These are phyloP conservation scores for Quercus wislizeni DNA, from an alignment of 306 rosid genomes.

Conservation along the genomic window DNA sequence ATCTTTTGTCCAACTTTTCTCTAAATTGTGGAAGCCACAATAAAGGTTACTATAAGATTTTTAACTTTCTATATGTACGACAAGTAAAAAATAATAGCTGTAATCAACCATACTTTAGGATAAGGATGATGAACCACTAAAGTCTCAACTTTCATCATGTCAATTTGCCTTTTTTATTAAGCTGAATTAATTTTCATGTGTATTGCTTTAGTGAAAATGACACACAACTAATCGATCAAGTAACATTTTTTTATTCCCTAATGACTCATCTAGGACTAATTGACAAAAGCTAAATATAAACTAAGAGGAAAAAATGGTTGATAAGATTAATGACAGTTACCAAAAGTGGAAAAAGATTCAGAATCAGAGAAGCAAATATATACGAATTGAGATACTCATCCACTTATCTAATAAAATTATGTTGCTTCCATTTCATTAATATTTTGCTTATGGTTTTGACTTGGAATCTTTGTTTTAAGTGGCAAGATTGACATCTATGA, in stretches of 20 bases:
- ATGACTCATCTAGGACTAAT: slow-evolving; percentile 47
- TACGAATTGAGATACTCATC: background rate
- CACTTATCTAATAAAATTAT: background rate
- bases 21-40: slow-evolving; percentile 22
- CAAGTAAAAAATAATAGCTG: slow-evolving; percentile 9
- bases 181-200: slow-evolving; percentile 27
- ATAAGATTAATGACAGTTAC: slow-evolving; percentile 17
- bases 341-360: slow-evolving; percentile 14
- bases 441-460: slow-evolving; percentile 15
- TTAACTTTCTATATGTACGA: slow-evolving; percentile 8
- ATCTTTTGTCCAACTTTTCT: background rate
- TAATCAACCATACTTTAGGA: slow-evolving; percentile 27
- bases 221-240: slow-evolving; percentile 21
- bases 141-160: slow-evolving; percentile 15
- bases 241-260: slow-evolving; percentile 31
- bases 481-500: background rate
- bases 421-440: background rate
- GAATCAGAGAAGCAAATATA: slow-evolving; percentile 3
- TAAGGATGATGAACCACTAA: slow-evolving; percentile 35
- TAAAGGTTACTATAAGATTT: background rate
- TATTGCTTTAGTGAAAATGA: slow-evolving; percentile 43
- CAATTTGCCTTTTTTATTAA: background rate
- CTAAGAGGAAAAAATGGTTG: background rate
- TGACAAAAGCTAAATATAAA: slow-evolving; percentile 21
- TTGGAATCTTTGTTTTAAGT: slow-evolving; percentile 6